These are phyloP conservation scores for Solanum medicagineum DNA, from an alignment of 257 asterid genomes.

Conservation along the genomic window DNA sequence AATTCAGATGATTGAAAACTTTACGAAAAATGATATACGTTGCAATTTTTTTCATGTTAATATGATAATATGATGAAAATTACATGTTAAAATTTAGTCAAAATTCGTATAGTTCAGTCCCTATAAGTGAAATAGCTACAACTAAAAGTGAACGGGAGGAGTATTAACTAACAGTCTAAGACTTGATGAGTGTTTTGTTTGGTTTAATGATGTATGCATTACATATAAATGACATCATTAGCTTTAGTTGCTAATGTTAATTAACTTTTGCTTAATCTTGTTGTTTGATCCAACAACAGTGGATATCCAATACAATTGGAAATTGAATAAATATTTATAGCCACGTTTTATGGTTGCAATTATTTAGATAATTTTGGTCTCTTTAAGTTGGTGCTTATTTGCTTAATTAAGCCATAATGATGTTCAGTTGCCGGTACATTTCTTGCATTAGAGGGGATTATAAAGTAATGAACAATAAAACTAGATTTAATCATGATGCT, in stretches of 20 bases:
- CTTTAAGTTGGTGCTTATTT: not conserved
- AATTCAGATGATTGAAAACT: too few species aligned
- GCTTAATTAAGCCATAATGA: not conserved
- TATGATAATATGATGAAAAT: too few species aligned
- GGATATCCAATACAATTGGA: not conserved
- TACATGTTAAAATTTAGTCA: too few species aligned
- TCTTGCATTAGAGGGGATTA: not conserved
- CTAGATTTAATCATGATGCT: not conserved
- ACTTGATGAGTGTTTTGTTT: not conserved
- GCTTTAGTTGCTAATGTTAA: not conserved
- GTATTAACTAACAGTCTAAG: not conserved
- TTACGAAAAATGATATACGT: too few species aligned
- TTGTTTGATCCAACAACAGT: not conserved
- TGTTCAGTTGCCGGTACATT: not conserved
- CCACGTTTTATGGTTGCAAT: not conserved
- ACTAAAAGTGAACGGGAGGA: too few species aligned
- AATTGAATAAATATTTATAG: not conserved
- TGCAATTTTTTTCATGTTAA: too few species aligned
- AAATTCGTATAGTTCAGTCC: too few species aligned
- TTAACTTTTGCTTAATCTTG: not conserved
- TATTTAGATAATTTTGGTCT: not conserved
- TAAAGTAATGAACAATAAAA: not conserved
- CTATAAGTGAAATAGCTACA: too few species aligned
- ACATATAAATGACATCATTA: constrained; percentile 1
- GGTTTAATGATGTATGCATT: not conserved